Conservation (phyloP, 768 basidiomycete species). For the Podaxis sp. region DNA sequence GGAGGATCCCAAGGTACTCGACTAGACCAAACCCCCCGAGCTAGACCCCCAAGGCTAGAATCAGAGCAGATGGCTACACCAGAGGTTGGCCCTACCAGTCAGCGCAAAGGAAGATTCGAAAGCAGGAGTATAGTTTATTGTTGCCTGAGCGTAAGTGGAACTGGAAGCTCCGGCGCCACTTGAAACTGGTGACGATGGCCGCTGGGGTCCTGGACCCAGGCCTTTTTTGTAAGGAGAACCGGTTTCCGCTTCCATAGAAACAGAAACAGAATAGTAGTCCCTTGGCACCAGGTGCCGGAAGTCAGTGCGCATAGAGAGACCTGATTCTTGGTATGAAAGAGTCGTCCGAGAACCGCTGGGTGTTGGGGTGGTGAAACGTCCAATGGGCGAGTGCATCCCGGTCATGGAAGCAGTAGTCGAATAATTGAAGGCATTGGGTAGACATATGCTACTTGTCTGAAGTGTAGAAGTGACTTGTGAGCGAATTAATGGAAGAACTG, state of each 20-base stretch:
- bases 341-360: not conserved
- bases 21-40: not conserved
- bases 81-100: slow-evolving; percentile 6
- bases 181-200: not conserved
- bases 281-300: slow-evolving; percentile 5
- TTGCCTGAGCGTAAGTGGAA: not conserved
- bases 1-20: not conserved
- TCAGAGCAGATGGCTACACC: not conserved
- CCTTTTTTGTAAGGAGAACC: not conserved
- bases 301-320: slow-evolving; percentile 13
- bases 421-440: not conserved
- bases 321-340: not conserved
- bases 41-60: not conserved
- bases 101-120: not conserved
- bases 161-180: not conserved
- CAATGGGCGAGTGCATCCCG: not conserved
- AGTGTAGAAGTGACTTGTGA: not conserved
- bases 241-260: not conserved
- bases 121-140: not conserved
- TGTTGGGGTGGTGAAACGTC: not conserved
- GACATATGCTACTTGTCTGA: not conserved
- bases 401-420: too few relatives aligned
- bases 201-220: not conserved
- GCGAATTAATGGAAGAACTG: not conserved
- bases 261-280: not conserved